Evolutionary conservation across 2,329 filamentous ascomycete species (phyloP).

Genomic region (Cladophialophora immunda): DNA sequence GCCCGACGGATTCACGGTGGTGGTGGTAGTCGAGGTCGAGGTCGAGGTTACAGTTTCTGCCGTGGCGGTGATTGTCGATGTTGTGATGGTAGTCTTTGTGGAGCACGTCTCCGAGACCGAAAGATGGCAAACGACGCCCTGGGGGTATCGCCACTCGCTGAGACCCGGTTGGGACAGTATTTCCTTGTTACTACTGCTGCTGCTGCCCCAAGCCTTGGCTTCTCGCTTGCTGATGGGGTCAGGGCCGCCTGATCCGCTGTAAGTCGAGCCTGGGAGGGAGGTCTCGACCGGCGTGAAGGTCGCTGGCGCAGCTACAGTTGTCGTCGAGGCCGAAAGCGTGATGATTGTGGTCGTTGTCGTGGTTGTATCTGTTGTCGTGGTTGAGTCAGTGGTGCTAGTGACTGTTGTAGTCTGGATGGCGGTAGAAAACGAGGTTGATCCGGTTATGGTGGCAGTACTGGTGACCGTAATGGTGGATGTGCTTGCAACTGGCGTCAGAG

Average conservation of each 20-base stretch:
- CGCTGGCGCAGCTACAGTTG: not conserved
- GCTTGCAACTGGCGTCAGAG: not conserved
- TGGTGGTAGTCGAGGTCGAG: not conserved
- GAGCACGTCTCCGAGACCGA: not conserved
- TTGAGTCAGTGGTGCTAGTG: not conserved
- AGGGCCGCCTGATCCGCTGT: not conserved
- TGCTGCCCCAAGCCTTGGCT: not conserved
- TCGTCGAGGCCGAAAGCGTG: not conserved
- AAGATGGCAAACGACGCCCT: not conserved
- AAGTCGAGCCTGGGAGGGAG: not conserved
- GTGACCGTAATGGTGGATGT: not conserved
- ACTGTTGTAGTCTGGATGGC: not conserved
- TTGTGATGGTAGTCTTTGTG: not conserved
- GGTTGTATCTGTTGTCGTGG: not conserved
- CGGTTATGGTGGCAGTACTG: not conserved
- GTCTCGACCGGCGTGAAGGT: not conserved
- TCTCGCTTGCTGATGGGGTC: not conserved
- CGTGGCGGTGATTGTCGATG: not conserved
- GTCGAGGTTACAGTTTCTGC: not conserved
- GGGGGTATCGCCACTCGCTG: not conserved
- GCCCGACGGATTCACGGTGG: not conserved
- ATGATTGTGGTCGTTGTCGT: not conserved
- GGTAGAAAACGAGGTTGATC: not conserved
- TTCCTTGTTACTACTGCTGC: not conserved
- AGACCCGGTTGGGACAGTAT: not conserved